Evolutionary conservation across 2,329 filamentous ascomycete species (phyloP), one percentile per base, ranked within the genome.

Genomic region (Curvularia verruculosa): DNA sequence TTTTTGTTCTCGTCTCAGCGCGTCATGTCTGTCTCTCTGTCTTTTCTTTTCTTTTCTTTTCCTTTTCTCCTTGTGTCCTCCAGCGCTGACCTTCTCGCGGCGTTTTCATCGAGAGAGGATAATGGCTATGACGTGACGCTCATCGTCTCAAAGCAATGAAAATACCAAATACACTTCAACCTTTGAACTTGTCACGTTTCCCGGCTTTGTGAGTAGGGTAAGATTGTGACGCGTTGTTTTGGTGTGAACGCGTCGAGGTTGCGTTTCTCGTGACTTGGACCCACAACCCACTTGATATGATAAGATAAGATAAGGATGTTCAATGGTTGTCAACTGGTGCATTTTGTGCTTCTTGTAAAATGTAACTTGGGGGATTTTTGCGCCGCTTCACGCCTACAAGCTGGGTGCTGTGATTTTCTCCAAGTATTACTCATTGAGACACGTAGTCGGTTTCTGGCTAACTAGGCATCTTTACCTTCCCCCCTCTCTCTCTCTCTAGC

Each of bases 81-180:
- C 18, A 23, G 26, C 48, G 48, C 48, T 15, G 34, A 41, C n/a
- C 28, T 29, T 43, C 12, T 43, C 23, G 19, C 23, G 37, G 39
- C 37, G 49, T 23, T 43, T 39, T 19, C 13, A n/a, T 18, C 13
- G 12, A 3, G 28, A 43, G 39, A 24, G 49, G 39, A 18, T 19
- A 34, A 44, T 41, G 19, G 36, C 40, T 52, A 52, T 21, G 49
- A 52, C 49, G 49, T 52, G 40, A 52, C 41, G 40, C 40, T 45
- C 29, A 44, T 49, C 49, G 49, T 52, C 49, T 52, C 47, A 50
- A 43, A 44, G 40, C 40, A 45, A 45, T 52, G 40, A 44, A 52
- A 52, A 52, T 13, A 36, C 12, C 19, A 5, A n/a, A 15, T 31
- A 31, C 12, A 34, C 8, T 44, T 44, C 39, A 51, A 18, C 19